phyloP scores from a whole-genome alignment of 2,329 filamentous ascomycete genomes.

The Colletotrichum tropicicola region DNA sequence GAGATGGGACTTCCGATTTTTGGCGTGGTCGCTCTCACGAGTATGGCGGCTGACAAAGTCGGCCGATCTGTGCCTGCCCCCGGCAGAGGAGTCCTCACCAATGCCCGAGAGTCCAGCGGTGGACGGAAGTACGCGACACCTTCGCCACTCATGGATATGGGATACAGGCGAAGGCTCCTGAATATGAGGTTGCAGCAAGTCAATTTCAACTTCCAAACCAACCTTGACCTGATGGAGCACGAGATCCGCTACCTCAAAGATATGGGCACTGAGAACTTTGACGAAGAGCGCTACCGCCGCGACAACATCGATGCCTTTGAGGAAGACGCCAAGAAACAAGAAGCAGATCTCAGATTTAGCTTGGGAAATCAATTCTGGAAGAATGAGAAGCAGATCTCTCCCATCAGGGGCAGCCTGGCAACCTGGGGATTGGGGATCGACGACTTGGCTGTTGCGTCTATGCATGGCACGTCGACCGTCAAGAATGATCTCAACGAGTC shows the following conservation, averaged over 20 bases:
- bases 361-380: constrained; percentile 42
- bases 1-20: constrained; percentile 45
- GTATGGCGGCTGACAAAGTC: constrained; percentile 43
- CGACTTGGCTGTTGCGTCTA: constrained; percentile 45
- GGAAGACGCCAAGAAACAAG: constrained; percentile 31
- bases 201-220: constrained; percentile 52
- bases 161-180: constrained; percentile 94
- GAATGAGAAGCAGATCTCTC: constrained; percentile 38
- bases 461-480: constrained; percentile 51
- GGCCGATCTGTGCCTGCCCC: constrained; percentile 49
- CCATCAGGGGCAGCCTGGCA: constrained; percentile 44
- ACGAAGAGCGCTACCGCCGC: constrained; percentile 9
- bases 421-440: constrained; percentile 46
- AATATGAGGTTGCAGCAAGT: constrained; percentile 93
- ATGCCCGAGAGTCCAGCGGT: constrained; percentile 73
- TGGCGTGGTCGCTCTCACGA: constrained; percentile 42
- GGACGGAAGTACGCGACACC: constrained; percentile 71
- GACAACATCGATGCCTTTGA: constrained; percentile 21
- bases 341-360: constrained; percentile 32
- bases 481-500: constrained; percentile 50
- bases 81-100: constrained; percentile 44
- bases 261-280: neutral
- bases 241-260: neutral
- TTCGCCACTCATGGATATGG: constrained; percentile 94
- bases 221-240: constrained; percentile 21